Evolutionary conservation across 2,329 filamentous ascomycete genomes (phyloP), one percentile per base, ranked within the genome.

Genomic region (Coleophoma crateriformis): DNA sequence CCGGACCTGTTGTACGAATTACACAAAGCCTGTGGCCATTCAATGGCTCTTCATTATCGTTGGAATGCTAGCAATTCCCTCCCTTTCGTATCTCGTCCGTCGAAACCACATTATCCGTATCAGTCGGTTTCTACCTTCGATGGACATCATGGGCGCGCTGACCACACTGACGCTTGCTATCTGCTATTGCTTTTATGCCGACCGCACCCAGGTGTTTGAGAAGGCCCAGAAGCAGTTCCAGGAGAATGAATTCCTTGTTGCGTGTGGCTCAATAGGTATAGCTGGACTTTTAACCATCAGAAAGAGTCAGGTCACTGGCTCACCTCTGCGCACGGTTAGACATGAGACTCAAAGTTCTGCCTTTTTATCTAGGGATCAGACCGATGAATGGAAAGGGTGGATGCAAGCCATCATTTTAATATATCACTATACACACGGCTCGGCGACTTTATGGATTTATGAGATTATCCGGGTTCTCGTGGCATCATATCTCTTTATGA

Each of bases 381-480:
- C 77, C 0, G 74, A 84, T 53, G 83, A 86, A 61, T 83, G 81
- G 74, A 85, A 84, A 65, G 83, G 83, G 2, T 77, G 79, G 71
- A 81, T 85, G 77, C 81, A 84, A 54, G 70, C 72, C 13, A 64
- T 74, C 15, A 68, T 79, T 40, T 64, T 83, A 15, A 66, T 80
- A 12, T 84, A 82, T 57, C 76, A 82, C 52, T 84, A 80, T 62
- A 77, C 78, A 33, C 72, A 76, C 17, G 76, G 73, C 22, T 77
- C 73, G 7, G 68, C 69, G 52, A 60, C 67, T 2, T 62, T 79
- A 4, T 73, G 73, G 59, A 71, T 81, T 33, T 81, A 82, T 64
- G 71, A 79, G 57, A 65, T 79, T 46, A 67, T 79, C 12, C 74
- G 78, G 14, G 61, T 84, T 4, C 66, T 78, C 20, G 70, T 82